A percentile compares a stretch with the other conserved stretches of the same genome.
phyloP scores from a whole-genome alignment of 2,329 filamentous ascomycete genomes.

The Penicillium occitanis region DNA sequence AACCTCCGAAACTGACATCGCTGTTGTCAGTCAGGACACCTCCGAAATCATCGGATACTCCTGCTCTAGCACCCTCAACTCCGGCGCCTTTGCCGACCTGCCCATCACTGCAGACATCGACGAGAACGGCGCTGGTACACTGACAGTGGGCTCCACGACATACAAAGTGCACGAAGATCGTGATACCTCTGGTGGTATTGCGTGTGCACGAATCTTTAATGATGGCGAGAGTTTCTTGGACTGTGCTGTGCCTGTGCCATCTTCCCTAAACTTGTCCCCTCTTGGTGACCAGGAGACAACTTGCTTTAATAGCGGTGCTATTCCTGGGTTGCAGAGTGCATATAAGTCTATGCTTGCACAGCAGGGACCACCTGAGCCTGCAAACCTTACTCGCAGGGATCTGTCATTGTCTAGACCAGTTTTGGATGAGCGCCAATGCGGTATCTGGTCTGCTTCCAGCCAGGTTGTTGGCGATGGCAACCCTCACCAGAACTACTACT shows the following conservation, averaged over 20 bases:
- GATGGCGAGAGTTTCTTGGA: constrained; percentile 5
- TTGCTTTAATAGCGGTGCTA: neutral
- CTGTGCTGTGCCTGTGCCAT: neutral
- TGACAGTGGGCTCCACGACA: neutral
- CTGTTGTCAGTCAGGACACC: neutral
- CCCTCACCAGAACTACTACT: neutral
- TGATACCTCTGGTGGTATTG: neutral
- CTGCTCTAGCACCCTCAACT: neutral
- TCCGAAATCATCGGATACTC: neutral
- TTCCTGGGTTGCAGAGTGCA: neutral
- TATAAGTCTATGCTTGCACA: neutral
- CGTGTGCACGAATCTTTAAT: neutral
- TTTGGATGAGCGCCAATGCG: constrained; percentile 4
- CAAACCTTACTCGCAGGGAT: neutral
- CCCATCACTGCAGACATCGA: neutral
- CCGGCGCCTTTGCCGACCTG: neutral
- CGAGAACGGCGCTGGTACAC: neutral
- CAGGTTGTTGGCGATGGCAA: constrained; percentile 2
- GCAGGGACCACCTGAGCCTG: neutral
- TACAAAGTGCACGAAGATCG: neutral
- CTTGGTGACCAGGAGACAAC: neutral
- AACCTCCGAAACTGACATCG: constrained; percentile 1
- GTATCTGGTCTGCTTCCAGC: neutral
- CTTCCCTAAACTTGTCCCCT: neutral
- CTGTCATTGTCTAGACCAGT: neutral